Conservation (phyloP, 2,329 filamentous ascomycete genomes). For the Huntiella abstrusa region DNA sequence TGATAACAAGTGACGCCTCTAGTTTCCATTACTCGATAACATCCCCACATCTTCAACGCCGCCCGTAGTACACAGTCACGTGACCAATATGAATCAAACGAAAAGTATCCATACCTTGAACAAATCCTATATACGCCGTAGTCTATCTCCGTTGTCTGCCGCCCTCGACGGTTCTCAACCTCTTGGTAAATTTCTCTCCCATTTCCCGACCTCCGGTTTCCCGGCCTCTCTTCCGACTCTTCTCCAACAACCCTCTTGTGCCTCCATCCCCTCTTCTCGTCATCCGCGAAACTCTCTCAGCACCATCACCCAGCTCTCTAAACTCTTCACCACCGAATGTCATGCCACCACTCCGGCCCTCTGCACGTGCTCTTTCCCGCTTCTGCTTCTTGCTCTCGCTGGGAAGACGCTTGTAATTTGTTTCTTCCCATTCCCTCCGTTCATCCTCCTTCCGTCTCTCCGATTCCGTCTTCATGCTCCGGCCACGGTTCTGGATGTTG, state of each 20-base stretch:
- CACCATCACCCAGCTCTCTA: constrained; percentile 64
- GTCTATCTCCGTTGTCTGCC: constrained; percentile 19
- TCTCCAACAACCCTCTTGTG: constrained; percentile 50
- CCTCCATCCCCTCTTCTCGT: constrained; percentile 47
- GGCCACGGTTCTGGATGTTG: constrained; percentile 62
- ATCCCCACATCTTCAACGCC: neutral
- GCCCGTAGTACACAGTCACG: no score
- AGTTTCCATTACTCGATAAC: constrained; percentile 9
- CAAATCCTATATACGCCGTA: neutral
- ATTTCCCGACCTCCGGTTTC: constrained; percentile 48
- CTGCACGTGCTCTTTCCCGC: constrained; percentile 38
- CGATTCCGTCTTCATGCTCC: constrained; percentile 56
- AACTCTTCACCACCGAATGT: constrained; percentile 80
- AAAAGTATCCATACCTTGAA: neutral
- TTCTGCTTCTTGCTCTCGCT: constrained; percentile 74
- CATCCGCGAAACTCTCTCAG: constrained; percentile 69
- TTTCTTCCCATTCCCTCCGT: constrained; percentile 72
- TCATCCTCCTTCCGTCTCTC: constrained; percentile 66
- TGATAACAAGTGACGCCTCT: no score
- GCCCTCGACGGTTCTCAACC: constrained; percentile 35
- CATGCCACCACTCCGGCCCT: constrained; percentile 32
- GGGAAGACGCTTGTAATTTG: constrained; percentile 75
- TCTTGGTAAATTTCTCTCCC: constrained; percentile 58
- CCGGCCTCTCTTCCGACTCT: constrained; percentile 63
- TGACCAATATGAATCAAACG: neutral